These are phyloP conservation scores for Russula griseocarnosa DNA, from an alignment of 768 basidiomycete genomes.

Conservation along the genomic window DNA sequence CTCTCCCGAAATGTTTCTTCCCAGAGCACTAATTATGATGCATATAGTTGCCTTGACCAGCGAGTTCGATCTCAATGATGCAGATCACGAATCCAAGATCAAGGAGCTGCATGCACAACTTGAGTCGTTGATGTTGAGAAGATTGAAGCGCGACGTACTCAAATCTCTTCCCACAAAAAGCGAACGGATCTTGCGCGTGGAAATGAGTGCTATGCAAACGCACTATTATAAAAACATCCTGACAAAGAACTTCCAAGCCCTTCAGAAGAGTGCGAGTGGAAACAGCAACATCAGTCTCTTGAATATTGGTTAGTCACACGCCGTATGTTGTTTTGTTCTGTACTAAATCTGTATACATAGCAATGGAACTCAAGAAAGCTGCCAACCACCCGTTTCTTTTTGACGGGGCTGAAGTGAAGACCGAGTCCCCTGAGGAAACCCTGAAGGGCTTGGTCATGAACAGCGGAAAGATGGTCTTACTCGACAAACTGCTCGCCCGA, in stretches of 20 bases:
- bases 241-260: constrained; percentile 92
- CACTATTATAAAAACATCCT: constrained; percentile 99
- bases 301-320: constrained; percentile 68
- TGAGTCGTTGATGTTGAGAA: constrained; percentile 89
- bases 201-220: constrained; percentile 94
- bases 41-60: constrained; percentile 78
- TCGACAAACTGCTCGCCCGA: constrained; percentile 92
- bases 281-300: constrained; percentile 91
- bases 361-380: constrained; percentile 99
- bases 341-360: constrained; percentile 38
- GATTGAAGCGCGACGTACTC: constrained; percentile 93
- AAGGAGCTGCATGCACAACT: constrained; percentile 92
- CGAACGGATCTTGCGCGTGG: constrained; percentile 94
- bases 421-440: constrained; percentile 68
- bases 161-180: constrained; percentile 96
- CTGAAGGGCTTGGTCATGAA: constrained; percentile 97
- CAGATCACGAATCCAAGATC: constrained; percentile 90
- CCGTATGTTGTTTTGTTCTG: not conserved
- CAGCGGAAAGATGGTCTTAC: constrained; percentile 95
- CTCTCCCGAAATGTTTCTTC: not conserved
- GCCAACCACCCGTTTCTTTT: constrained; percentile 98
- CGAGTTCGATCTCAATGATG: constrained; percentile 93
- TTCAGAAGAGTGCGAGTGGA: constrained; percentile 85
- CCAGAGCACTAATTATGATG: constrained; percentile 14
- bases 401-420: constrained; percentile 81